phyloP scores from a whole-genome alignment of 1,284 basidiomycete genomes.

The Irpex rosettiformis region DNA sequence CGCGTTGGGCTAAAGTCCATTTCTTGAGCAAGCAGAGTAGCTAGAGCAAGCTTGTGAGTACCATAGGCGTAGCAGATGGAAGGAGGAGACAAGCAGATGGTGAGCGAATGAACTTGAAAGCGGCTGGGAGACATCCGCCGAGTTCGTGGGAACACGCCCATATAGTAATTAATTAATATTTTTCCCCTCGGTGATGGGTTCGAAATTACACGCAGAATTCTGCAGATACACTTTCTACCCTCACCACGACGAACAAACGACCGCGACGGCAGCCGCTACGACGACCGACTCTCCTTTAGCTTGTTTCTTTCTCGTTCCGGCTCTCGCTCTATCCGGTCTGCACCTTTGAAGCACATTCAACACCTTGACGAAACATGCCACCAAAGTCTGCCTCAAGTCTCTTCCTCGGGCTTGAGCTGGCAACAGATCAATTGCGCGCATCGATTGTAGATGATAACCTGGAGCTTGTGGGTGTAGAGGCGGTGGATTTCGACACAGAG shows the following conservation, averaged over 20 bases:
- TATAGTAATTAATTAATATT: slow-evolving; percentile 4
- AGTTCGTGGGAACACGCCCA: too few species aligned
- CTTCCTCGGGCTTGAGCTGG: slow-evolving; percentile 76
- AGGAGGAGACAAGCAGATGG: background rate
- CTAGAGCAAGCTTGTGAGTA: background rate
- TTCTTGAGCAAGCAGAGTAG: background rate
- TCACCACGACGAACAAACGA: slow-evolving; percentile 23
- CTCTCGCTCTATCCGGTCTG: slow-evolving; percentile 7
- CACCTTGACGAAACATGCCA: slow-evolving; percentile 27
- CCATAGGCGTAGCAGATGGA: background rate
- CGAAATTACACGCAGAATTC: slow-evolving; percentile 16
- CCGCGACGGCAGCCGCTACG: slow-evolving; percentile 19
- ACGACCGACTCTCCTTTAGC: slow-evolving; percentile 14
- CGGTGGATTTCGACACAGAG: slow-evolving; percentile 77
- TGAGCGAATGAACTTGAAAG: too few species aligned
- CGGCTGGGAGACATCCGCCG: too few species aligned
- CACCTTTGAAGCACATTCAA: background rate
- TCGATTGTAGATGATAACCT: slow-evolving; percentile 77
- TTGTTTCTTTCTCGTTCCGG: slow-evolving; percentile 15
- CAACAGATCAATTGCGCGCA: slow-evolving; percentile 75
- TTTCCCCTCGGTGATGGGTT: background rate
- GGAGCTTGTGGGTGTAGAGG: slow-evolving; percentile 74
- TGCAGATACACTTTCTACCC: slow-evolving; percentile 21
- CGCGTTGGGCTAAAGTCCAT: background rate
- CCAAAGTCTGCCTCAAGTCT: slow-evolving; percentile 55